A percentile compares a stretch with the other conserved stretches of the same genome.
These are phyloP conservation scores for Camelina laxa DNA, from an alignment of 345 rosid genomes.

Conservation along the genomic window DNA sequence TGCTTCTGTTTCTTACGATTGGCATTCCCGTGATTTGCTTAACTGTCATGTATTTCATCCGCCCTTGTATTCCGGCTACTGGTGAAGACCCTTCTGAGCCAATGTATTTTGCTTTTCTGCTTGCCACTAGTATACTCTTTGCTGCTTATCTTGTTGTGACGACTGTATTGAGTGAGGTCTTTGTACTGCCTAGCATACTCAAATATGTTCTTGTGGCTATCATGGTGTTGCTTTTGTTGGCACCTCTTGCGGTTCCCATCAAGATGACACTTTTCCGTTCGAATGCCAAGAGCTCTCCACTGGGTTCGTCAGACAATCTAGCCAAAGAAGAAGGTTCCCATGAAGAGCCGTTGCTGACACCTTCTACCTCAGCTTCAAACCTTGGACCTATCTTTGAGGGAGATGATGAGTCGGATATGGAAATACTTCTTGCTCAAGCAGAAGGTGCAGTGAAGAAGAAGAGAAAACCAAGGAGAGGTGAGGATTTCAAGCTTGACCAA, in stretches of 20 bases:
- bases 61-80: constrained; percentile 81
- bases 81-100: constrained; percentile 89
- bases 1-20: constrained; percentile 66
- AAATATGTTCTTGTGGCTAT: constrained; percentile 60
- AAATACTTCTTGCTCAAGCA: constrained; percentile 70
- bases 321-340: constrained; percentile 51
- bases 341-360: constrained; percentile 61
- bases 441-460: constrained; percentile 85
- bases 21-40: constrained; percentile 81
- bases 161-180: constrained; percentile 56
- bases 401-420: constrained; percentile 59
- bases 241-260: constrained; percentile 90
- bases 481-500: constrained; percentile 78
- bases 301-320: constrained; percentile 64
- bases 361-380: constrained; percentile 71
- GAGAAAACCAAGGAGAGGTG: constrained; percentile 80
- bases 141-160: constrained; percentile 68
- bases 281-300: constrained; percentile 50
- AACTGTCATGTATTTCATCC: constrained; percentile 71
- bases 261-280: constrained; percentile 91
- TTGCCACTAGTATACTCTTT: constrained; percentile 66
- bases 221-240: constrained; percentile 62
- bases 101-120: constrained; percentile 70
- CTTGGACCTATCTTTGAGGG: constrained; percentile 65
- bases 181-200: constrained; percentile 49